A percentile compares a stretch with the other conserved stretches of the same genome.
Conservation (phyloP, 805 yeast genomes). For the Wickerhamiella vanderwaltii region DNA sequence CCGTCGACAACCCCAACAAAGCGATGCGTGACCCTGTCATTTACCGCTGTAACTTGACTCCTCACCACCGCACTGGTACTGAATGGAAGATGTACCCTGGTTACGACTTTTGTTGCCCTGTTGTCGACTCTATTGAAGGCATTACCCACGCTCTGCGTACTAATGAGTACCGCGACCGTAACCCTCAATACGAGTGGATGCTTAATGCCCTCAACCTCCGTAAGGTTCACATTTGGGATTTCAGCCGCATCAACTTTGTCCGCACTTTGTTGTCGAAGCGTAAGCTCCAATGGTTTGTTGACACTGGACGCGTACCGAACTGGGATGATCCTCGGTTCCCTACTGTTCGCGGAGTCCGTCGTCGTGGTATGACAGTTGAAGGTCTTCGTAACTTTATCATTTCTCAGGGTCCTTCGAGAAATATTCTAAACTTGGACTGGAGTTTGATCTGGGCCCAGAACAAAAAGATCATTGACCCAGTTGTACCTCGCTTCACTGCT, state of each 20-base stretch:
- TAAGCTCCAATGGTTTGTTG: constrained; percentile 98
- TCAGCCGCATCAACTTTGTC: constrained; percentile 91
- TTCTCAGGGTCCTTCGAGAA: constrained; percentile 95
- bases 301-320: constrained; percentile 69
- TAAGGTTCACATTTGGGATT: constrained; percentile 95
- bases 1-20: constrained; percentile 81
- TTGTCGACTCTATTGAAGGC: constrained; percentile 91
- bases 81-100: constrained; percentile 96
- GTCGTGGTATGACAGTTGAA: constrained; percentile 99
- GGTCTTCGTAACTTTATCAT: constrained; percentile 89
- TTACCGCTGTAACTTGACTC: constrained; percentile 92
- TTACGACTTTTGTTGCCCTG: constrained; percentile 96
- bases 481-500: constrained; percentile 93
- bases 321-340: constrained; percentile 99
- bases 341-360: constrained; percentile 96
- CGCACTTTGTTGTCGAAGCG: constrained; percentile 93
- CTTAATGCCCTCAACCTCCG: constrained; percentile 67
- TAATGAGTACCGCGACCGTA: constrained; percentile 96
- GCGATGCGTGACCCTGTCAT: constrained; percentile 96
- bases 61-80: constrained; percentile 93
- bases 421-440: constrained; percentile 96
- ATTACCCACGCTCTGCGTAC: constrained; percentile 97
- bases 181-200: constrained; percentile 97
- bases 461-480: constrained; percentile 93
- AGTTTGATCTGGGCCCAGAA: constrained; percentile 93